A percentile compares a stretch with the other conserved stretches of the same genome.
phyloP scores from a whole-genome alignment of 352 stramenopile species.

The Elongisporangium undulatum region DNA sequence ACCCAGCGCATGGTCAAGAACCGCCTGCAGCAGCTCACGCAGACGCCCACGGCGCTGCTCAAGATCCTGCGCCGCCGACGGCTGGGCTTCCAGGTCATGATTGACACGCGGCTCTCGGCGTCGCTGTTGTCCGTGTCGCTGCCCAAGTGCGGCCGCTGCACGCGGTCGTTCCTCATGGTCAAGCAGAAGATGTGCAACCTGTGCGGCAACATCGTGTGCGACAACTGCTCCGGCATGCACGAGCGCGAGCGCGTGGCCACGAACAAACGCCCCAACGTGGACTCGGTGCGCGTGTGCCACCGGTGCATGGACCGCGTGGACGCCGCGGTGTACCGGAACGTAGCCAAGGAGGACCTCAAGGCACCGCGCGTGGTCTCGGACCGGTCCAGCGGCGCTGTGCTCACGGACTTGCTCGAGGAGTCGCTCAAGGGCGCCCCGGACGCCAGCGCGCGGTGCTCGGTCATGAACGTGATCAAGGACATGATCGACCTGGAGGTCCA shows the following conservation, averaged over 20 bases:
- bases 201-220: constrained; percentile 25
- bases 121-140: constrained; percentile 17
- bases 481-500: constrained; percentile 1
- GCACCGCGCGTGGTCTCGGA: constrained; percentile 8
- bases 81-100: constrained; percentile 20
- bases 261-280: constrained; percentile 9
- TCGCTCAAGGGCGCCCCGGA: constrained; percentile 15
- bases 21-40: constrained; percentile 22
- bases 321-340: constrained; percentile 12
- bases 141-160: constrained; percentile 23
- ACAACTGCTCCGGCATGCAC: constrained; percentile 21
- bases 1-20: constrained; percentile 11
- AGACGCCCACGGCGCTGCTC: constrained; percentile 18
- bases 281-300: constrained; percentile 31
- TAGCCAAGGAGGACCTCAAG: neutral
- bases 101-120: constrained; percentile 5
- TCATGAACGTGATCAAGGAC: constrained; percentile 46
- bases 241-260: constrained; percentile 15
- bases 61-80: constrained; percentile 21
- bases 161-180: constrained; percentile 19
- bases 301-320: constrained; percentile 46
- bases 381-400: constrained; percentile 12
- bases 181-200: constrained; percentile 23
- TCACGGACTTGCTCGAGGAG: constrained; percentile 15
- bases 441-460: constrained; percentile 18